These are phyloP conservation scores for Melanogaster broomeanus DNA, from an alignment of 768 basidiomycete species.

Conservation along the genomic window DNA sequence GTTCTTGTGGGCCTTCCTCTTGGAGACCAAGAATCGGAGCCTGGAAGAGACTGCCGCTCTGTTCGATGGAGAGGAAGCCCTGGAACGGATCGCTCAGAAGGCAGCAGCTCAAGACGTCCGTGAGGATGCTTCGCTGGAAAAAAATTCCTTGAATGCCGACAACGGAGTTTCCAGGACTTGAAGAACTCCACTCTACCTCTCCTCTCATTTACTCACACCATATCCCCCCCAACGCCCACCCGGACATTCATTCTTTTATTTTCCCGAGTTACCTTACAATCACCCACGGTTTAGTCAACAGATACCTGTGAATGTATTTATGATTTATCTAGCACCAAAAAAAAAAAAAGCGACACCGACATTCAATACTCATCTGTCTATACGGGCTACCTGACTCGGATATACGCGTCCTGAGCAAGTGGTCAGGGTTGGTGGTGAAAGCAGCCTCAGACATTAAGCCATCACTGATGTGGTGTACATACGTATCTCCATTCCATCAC, in stretches of 20 bases:
- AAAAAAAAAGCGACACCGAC: no score
- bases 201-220: no score
- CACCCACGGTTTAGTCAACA: no score
- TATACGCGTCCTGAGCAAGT: no score
- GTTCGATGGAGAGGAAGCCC: conserved; percentile 70
- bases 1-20: conserved; percentile 65
- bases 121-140: conserved; percentile 23
- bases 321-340: no score
- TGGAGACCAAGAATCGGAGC: conserved; percentile 73
- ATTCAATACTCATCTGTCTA: no score
- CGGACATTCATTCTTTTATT: not conserved
- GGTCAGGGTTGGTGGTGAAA: no score
- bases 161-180: not conserved
- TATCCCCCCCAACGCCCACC: not conserved
- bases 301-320: no score
- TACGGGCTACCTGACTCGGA: no score
- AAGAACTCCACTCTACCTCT: not conserved
- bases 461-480: no score
- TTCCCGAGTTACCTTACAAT: not conserved
- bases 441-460: no score
- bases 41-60: conserved; percentile 82
- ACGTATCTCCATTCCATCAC: no score
- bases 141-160: conserved; percentile 7
- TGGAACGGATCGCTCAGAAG: conserved; percentile 34
- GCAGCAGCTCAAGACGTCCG: conserved; percentile 20